Evolutionary conservation across 345 rosid species (phyloP), one percentile per base, ranked within the genome.

Genomic region (Ceriops zippeliana): DNA sequence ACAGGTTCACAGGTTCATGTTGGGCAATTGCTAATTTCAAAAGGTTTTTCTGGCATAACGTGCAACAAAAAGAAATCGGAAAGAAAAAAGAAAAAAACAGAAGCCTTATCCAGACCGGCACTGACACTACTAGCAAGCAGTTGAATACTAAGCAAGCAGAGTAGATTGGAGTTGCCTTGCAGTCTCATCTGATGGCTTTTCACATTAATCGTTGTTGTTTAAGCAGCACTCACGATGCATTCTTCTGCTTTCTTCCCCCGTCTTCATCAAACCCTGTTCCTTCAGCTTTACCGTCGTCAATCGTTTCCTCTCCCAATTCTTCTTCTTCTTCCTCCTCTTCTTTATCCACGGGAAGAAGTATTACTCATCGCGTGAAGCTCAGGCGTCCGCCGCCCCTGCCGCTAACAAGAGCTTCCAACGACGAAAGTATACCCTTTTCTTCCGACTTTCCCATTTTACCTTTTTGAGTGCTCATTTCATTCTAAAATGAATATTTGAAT

Each of bases 341-440:
- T 70, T 63, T 74, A 19, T 70, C 62, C 54, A 54, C 80, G 7
- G 2, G 37, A 28, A 53, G 59, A 9, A 60, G 38, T 32, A 58
- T 54, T 54, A 9, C 57, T 56, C 65, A 61, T 68, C 62, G 19
- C 21, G 31, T 51, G 75, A 81, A 81, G 71, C 83, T 66, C 46
- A 71, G 64, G 76, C 75, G 63, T 53, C 31, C 49, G 49, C 15
- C 49, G 17, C 19, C 49, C 0, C 17, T 3, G 17, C 19, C 49
- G 49, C 49, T 42, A 8, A 51, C 70, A 17, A 73, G 72, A 86
- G 78, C 85, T 51, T 86, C 86, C 9, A 69, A 80, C 4, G 83
- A 82, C 71, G 88, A 7, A 34, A 34, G 90, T 86, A 4, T 61
- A 27, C 52, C 67, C 52, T 53, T 66, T 15, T 15, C 1, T n/a